These are phyloP conservation scores for Russula sp. DNA, from an alignment of 768 basidiomycete species.

Conservation along the genomic window DNA sequence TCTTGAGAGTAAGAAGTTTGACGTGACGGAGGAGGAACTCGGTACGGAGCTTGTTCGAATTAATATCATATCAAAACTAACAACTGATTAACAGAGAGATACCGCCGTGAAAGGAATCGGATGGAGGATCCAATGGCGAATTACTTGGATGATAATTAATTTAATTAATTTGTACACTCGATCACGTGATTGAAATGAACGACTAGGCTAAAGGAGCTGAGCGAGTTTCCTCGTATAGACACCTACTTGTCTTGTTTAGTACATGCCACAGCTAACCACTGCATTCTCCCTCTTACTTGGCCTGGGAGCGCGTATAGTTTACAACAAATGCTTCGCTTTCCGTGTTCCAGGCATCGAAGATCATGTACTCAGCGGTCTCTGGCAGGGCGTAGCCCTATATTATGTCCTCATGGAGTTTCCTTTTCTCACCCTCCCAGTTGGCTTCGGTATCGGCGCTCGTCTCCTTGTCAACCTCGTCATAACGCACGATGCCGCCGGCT, in stretches of 20 bases:
- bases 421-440: constrained; percentile 50
- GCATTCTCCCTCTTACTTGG: constrained; percentile 68
- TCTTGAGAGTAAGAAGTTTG: constrained; percentile 58
- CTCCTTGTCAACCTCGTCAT: constrained; percentile 58
- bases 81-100: constrained; percentile 65
- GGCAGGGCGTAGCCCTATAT: constrained; percentile 72
- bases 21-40: constrained; percentile 85
- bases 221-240: too few relatives aligned
- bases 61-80: constrained; percentile 19
- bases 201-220: not conserved
- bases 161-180: not conserved
- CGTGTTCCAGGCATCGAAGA: constrained; percentile 44
- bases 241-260: not conserved
- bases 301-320: constrained; percentile 63
- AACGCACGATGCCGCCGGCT: constrained; percentile 47
- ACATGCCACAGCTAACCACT: constrained; percentile 42
- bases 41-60: constrained; percentile 41
- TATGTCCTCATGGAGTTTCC: constrained; percentile 53
- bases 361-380: constrained; percentile 60
- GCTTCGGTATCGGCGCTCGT: constrained; percentile 51
- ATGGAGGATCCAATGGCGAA: constrained; percentile 91
- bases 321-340: constrained; percentile 51
- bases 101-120: constrained; percentile 68
- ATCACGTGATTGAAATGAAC: constrained; percentile 23
- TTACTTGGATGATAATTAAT: constrained; percentile 53